Evolutionary conservation across 805 yeast genomes (phyloP).

Genomic region (Candida easanensis): DNA sequence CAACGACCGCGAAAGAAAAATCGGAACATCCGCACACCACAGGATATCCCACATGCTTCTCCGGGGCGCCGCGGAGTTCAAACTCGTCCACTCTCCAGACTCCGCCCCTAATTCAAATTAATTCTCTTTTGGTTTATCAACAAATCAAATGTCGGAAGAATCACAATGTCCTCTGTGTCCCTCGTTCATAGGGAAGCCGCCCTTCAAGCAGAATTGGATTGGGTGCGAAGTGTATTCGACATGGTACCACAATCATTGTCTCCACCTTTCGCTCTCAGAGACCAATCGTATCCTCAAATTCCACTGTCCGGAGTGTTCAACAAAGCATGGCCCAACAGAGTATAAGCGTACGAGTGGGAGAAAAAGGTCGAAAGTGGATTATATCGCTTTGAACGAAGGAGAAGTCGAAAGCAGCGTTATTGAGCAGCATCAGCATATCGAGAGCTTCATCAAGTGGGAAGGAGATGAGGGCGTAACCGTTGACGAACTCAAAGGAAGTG

Average conservation of each 20-base stretch:
- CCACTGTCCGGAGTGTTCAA: constrained; percentile 50
- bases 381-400: constrained; percentile 77
- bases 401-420: constrained; percentile 33
- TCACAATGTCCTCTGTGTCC: constrained; percentile 17
- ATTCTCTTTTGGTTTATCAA: not conserved
- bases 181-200: constrained; percentile 2
- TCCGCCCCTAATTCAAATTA: not conserved
- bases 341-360: constrained; percentile 54
- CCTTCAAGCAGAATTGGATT: constrained; percentile 41
- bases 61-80: too few species aligned
- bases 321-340: constrained; percentile 46
- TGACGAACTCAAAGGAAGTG: constrained; percentile 29
- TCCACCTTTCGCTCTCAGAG: constrained; percentile 35
- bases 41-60: too few species aligned
- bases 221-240: constrained; percentile 57
- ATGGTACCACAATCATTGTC: constrained; percentile 46
- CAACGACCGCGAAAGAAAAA: too few species aligned
- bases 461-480: constrained; percentile 5
- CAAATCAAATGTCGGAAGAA: constrained; percentile 2
- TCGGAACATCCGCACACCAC: too few species aligned
- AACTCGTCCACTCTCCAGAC: too few species aligned
- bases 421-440: constrained; percentile 53
- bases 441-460: constrained; percentile 22
- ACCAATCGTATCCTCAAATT: constrained; percentile 41
- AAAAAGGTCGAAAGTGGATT: constrained; percentile 58